These are phyloP conservation scores for Saccharum hybrid DNA, from an alignment of 202 grass and related monocot species.

Conservation along the genomic window DNA sequence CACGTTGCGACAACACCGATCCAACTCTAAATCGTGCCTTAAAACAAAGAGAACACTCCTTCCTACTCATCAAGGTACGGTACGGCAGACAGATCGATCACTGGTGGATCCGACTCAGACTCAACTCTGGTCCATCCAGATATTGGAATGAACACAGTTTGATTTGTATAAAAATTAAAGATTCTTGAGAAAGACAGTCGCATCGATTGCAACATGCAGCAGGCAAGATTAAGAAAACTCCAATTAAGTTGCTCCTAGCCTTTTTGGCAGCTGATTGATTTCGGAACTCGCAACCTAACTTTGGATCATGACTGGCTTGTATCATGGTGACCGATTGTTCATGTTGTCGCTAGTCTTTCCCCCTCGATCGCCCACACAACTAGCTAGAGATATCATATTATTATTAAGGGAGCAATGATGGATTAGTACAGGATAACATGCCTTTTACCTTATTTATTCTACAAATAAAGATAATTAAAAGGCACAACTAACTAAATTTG, in stretches of 20 bases:
- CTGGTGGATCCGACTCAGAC: slow-evolving; percentile 53
- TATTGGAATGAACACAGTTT: slow-evolving; percentile 24
- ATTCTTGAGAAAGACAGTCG: slow-evolving; percentile 33
- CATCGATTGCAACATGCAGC: slow-evolving; percentile 30
- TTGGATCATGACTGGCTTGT: slow-evolving; percentile 30
- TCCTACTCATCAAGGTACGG: neutral
- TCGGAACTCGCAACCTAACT: slow-evolving; percentile 56
- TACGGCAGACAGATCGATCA: slow-evolving; percentile 1
- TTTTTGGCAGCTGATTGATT: slow-evolving; percentile 19
- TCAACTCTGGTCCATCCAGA: slow-evolving; percentile 44
- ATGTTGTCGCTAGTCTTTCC: slow-evolving; percentile 19
- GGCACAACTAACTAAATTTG: neutral
- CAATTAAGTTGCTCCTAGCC: slow-evolving; percentile 24
- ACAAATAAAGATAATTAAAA: neutral
- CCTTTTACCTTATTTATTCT: slow-evolving; percentile 5
- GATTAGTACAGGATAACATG: slow-evolving; percentile 30
- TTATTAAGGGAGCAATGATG: slow-evolving; percentile 39
- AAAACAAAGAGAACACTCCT: slow-evolving; percentile 18
- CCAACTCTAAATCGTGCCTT: slow-evolving; percentile 30
- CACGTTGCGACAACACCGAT: slow-evolving; percentile 29
- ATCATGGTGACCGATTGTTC: slow-evolving; percentile 37
- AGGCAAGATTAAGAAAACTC: slow-evolving; percentile 16
- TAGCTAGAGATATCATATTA: slow-evolving; percentile 43
- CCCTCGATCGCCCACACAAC: slow-evolving; percentile 27
- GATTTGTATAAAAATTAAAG: slow-evolving; percentile 13